These are phyloP conservation scores for Macadamia integrifolia DNA, from an alignment of 164 flowering plant genomes.

Conservation along the genomic window DNA sequence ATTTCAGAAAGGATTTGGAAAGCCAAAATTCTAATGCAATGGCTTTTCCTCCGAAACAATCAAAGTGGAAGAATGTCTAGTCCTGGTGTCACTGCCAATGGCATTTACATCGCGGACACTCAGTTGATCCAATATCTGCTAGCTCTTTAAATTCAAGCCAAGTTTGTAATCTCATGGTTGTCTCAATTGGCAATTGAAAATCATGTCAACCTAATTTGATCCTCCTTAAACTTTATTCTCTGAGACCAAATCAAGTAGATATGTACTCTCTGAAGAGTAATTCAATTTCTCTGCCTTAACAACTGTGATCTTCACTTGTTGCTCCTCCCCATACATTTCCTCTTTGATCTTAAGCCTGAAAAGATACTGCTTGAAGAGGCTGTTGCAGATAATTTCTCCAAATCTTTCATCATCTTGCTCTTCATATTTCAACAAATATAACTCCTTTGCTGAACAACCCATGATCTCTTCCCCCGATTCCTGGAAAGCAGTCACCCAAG, in stretches of 20 bases:
- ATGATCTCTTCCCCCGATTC: conserved; percentile 87
- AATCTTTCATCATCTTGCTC: conserved; percentile 56
- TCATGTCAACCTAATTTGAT: neutral
- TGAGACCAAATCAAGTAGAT: conserved; percentile 45
- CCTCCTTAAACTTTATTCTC: conserved; percentile 14
- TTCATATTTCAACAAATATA: conserved; percentile 63
- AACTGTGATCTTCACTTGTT: conserved; percentile 75
- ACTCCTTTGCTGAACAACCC: conserved; percentile 80
- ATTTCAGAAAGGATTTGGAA: no score
- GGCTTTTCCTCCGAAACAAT: no score
- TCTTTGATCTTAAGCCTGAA: conserved; percentile 88
- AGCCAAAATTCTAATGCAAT: no score
- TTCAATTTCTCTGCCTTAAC: conserved; percentile 71
- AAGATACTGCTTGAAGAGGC: conserved; percentile 51
- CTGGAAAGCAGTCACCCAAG: conserved; percentile 97
- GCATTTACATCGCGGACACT: no score
- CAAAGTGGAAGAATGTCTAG: no score
- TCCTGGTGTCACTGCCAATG: no score
- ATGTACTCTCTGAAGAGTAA: conserved; percentile 49
- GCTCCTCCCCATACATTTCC: conserved; percentile 87
- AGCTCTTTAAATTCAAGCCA: neutral
- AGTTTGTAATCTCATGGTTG: neutral
- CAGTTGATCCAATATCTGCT: neutral
- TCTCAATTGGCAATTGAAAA: neutral
- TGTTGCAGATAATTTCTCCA: conserved; percentile 38